A percentile compares a stretch with the other conserved stretches of the same genome.
Conservation (phyloP, 495 filamentous ascomycete species). For the Aspergillus haitiensis region DNA sequence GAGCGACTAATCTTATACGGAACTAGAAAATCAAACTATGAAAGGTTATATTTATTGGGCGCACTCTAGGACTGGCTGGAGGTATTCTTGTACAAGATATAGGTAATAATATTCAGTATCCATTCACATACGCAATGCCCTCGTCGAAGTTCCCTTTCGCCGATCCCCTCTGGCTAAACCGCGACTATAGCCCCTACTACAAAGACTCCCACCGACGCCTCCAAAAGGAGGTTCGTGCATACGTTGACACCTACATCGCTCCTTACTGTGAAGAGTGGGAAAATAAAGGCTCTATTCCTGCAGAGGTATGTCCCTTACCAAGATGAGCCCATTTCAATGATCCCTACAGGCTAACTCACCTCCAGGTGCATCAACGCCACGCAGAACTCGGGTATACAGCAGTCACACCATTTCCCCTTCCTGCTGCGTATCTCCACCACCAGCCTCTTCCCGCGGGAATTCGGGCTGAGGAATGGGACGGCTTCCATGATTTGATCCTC, state of each 20-base stretch:
- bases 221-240: constrained; percentile 64
- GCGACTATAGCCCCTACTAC: constrained; percentile 70
- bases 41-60: no score
- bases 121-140: background rate
- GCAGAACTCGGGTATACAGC: constrained; percentile 29
- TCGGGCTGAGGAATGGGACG: constrained; percentile 38
- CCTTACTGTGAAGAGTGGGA: constrained; percentile 35
- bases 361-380: constrained; percentile 24
- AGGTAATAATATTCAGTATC: no score
- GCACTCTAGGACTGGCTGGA: no score
- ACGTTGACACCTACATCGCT: constrained; percentile 60
- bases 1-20: no score
- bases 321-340: background rate
- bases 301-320: constrained; percentile 17
- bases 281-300: constrained; percentile 26
- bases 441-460: constrained; percentile 36
- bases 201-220: constrained; percentile 64
- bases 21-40: no score
- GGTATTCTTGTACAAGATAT: no score
- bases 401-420: constrained; percentile 24
- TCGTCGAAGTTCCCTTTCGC: constrained; percentile 54
- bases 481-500: constrained; percentile 41
- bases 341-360: background rate
- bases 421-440: constrained; percentile 20
- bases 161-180: constrained; percentile 71